phyloP scores from a whole-genome alignment of 2,329 filamentous ascomycete genomes.

The Claviceps spartinae region DNA sequence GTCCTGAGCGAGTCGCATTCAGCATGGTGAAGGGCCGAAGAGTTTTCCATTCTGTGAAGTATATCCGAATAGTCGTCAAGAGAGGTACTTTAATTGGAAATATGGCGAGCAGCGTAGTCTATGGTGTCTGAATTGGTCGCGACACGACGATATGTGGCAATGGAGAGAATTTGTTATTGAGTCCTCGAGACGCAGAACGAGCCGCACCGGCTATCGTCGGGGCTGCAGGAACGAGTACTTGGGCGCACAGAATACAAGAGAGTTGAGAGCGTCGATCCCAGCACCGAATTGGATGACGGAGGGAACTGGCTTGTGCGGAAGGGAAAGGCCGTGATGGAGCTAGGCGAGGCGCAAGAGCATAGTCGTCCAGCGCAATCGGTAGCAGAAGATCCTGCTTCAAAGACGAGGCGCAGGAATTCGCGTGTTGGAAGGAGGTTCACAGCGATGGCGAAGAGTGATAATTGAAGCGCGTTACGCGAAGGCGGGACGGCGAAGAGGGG shows the following conservation, averaged over 20 bases:
- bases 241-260: neutral
- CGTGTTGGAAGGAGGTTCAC: too few relatives aligned
- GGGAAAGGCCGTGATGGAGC: neutral
- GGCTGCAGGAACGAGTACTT: neutral
- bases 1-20: conserved; percentile 37
- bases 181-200: neutral
- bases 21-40: conserved; percentile 1
- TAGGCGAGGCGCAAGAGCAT: conserved; percentile 2
- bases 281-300: neutral
- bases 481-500: neutral
- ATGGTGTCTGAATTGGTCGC: neutral
- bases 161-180: neutral
- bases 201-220: neutral
- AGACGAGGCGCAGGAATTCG: too few relatives aligned
- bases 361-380: neutral
- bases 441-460: neutral
- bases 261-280: neutral
- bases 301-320: neutral
- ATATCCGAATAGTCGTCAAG: neutral
- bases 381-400: neutral
- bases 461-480: neutral
- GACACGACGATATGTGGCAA: neutral
- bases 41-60: neutral
- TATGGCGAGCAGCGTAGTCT: neutral
- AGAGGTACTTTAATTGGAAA: neutral